A percentile compares a stretch with the other conserved stretches of the same genome.
These are phyloP conservation scores for Dactylellina leptospora DNA, from an alignment of 2,329 filamentous ascomycete species.

Conservation along the genomic window DNA sequence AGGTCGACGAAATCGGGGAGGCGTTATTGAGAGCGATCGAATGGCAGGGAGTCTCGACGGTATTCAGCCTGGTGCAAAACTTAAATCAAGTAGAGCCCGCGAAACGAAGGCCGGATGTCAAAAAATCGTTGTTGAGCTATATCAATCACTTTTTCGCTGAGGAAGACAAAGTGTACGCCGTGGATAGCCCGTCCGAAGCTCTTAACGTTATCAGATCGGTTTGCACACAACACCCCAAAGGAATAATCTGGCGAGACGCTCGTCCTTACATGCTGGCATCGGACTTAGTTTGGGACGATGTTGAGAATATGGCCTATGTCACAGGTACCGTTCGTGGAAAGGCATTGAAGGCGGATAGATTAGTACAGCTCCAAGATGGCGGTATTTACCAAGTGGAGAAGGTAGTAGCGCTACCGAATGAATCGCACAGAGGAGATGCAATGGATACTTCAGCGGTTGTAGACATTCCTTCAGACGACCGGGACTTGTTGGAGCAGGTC, in stretches of 20 bases:
- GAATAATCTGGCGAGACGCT: slow-evolving; percentile 93
- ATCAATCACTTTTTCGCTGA: slow-evolving; percentile 94
- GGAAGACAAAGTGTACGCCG: slow-evolving; percentile 86
- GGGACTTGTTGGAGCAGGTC: slow-evolving; percentile 81
- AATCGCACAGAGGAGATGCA: slow-evolving; percentile 66
- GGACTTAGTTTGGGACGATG: slow-evolving; percentile 75
- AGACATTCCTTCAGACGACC: slow-evolving; percentile 77
- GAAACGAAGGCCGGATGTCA: slow-evolving; percentile 78
- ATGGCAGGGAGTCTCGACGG: slow-evolving; percentile 91
- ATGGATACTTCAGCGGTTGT: slow-evolving; percentile 72
- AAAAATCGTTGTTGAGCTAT: slow-evolving; percentile 86
- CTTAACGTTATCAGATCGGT: slow-evolving; percentile 88
- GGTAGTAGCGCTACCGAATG: slow-evolving; percentile 66
- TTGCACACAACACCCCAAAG: slow-evolving; percentile 91
- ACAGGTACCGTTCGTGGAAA: slow-evolving; percentile 87
- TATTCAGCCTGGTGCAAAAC: slow-evolving; percentile 84
- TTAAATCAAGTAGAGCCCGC: slow-evolving; percentile 79
- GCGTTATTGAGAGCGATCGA: slow-evolving; percentile 85
- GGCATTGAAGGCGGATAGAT: slow-evolving; percentile 84
- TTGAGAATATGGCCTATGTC: slow-evolving; percentile 72
- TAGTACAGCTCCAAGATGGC: slow-evolving; percentile 93
- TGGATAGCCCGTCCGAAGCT: slow-evolving; percentile 89
- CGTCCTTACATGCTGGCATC: slow-evolving; percentile 95
- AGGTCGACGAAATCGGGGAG: slow-evolving; percentile 86
- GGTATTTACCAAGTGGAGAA: slow-evolving; percentile 91